Base-by-base conservation (phyloP, 2,329 filamentous ascomycete species). In the Penicillium decumbens region DNA sequence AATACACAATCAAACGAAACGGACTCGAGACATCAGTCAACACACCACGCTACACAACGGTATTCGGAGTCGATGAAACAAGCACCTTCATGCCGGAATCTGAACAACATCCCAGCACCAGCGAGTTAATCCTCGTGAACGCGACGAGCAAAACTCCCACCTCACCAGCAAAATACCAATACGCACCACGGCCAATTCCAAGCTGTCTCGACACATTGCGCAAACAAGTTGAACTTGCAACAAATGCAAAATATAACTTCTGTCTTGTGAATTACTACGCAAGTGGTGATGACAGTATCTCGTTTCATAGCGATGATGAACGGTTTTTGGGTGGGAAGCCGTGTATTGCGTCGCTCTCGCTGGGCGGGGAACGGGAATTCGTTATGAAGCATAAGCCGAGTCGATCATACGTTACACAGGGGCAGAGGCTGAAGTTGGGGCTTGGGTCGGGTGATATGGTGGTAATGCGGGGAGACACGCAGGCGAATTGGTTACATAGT, bases 241-340 rank as follows among this genome's bases (percentile, higher is more conserved):
- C 85, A 0, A 78, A 77, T n/a, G 80, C 80, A 60, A 77, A 64
- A 1, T 92, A 86, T 70, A 92, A 92, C 64, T 89, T 91, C 65
- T 87, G 84, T 51, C 77, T 92, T 1, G 85, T 92, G 4, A 92
- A 92, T 63, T 92, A 92, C 71, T 92, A 92, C 63, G 84, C 84
- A n/a, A 80, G 80, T 3, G 87, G 88, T 0, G 74, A 81, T 5
- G 87, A 92, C 65, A 88, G 84, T 57, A 92, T 92, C 42, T 80
- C 83, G 9, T 92, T 86, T 62, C 87, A 92, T 67, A 87, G 83
- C 42, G 88, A 92, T 58, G 87, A 92, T 61, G 88, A 92, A 72
- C 76, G 80, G 5, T 93, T 92, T 58, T 77, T 92, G 0, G 88
- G 87, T 0, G 56, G 71, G 0, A 72, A 84, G 15, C 87, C 88